Conservation (phyloP, 2,329 filamentous ascomycete species). For the Fusarium sp. region DNA sequence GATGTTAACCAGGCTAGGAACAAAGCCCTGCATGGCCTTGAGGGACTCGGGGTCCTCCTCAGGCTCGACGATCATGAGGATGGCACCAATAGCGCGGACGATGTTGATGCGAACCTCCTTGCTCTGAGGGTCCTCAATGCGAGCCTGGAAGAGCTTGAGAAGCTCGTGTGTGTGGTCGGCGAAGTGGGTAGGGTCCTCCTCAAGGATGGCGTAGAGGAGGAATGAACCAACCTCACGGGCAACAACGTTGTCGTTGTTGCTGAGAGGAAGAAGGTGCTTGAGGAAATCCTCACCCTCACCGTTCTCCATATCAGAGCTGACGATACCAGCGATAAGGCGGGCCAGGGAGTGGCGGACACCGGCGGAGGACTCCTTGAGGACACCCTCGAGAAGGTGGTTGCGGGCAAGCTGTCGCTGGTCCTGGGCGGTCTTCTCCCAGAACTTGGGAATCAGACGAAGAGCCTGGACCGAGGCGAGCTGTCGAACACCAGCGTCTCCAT, state of each 20-base stretch:
- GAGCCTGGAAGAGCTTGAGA: conserved; percentile 85
- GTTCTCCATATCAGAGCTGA: conserved; percentile 79
- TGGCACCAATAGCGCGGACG: conserved; percentile 87
- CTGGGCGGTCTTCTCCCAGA: conserved; percentile 81
- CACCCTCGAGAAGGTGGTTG: conserved; percentile 85
- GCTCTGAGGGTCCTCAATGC: conserved; percentile 91
- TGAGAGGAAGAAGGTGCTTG: conserved; percentile 81
- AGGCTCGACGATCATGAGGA: conserved; percentile 88
- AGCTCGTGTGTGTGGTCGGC: conserved; percentile 83
- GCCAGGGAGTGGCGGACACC: conserved; percentile 88
- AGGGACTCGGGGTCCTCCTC: conserved; percentile 85
- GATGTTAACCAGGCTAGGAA: conserved; percentile 90
- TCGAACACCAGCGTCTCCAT: conserved; percentile 78
- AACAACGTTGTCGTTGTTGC: conserved; percentile 78
- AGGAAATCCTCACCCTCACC: conserved; percentile 88
- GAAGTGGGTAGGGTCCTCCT: conserved; percentile 88
- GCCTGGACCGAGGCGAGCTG: conserved; percentile 95
- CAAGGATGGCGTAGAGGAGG: conserved; percentile 91
- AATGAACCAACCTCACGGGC: conserved; percentile 93
- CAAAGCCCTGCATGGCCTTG: conserved; percentile 80
- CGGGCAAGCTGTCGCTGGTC: conserved; percentile 85
- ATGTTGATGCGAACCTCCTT: conserved; percentile 95
- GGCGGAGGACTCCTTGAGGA: conserved; percentile 81
- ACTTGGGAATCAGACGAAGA: conserved; percentile 83
- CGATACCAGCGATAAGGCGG: conserved; percentile 88